Base-by-base conservation (phyloP, 345 rosid genomes). In the Capsella bursapastoris region DNA sequence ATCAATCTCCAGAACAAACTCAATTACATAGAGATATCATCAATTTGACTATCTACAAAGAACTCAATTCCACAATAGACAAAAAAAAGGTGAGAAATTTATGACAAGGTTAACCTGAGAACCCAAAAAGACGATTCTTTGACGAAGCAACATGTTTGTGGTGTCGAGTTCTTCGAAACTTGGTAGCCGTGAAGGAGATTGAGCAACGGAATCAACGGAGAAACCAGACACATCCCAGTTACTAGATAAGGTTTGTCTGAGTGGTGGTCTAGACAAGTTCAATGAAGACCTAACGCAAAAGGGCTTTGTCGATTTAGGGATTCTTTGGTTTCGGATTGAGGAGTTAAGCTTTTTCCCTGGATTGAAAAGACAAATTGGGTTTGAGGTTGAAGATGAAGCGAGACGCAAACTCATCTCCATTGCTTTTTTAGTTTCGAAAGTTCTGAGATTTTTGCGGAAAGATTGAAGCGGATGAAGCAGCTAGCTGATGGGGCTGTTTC, bases 71-170 rank as follows among this genome's bases (percentile, higher is more conserved):
- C 4, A 7, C 28, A 12, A 5, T 2, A 37, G 0, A 6, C 7
- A 0, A 32, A 32, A 34, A 34, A 55, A n/a, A 13, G 16, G 15
- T 4, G 10, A 41, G 10, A 41, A 8, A 2, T 2, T 6, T 47
- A 10, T 6, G 31, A n/a, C 12, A 28, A 45, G 4, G 37, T 34
- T n/a, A 69, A 92, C 97, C 90, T 86, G 90, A 65, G 95, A 85
- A 72, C 96, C 95, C 70, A 94, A 61, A 64, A 91, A 90, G 82
- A 94, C 81, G 76, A 89, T 88, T 79, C 96, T 86, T 77, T 90
- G 97, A 70, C 98, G 93, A 43, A 94, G 98, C 58, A 94, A 91
- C 96, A 90, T 88, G 84, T 85, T 88, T 59, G 96, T 88, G 52
- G 88, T 84, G 52, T 94, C 95, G 40, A 91, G 88, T 65, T 94